A percentile compares a stretch with the other conserved stretches of the same genome.
phyloP scores from a whole-genome alignment of 495 filamentous ascomycete species.

The Neurospora sp. region DNA sequence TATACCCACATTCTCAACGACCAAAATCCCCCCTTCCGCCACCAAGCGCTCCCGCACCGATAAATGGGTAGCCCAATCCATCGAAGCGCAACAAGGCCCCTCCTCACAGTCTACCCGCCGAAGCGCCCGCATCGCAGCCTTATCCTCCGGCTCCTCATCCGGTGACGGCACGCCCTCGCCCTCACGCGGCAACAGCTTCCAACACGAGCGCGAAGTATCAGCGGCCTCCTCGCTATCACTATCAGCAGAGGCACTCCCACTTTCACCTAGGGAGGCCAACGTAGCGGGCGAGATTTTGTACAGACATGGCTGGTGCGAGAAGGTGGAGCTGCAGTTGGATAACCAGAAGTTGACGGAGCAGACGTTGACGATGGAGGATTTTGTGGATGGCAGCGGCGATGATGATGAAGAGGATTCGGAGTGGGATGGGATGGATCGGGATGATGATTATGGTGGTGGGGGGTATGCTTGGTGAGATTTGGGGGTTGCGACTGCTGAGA shows the following conservation, averaged over 20 bases:
- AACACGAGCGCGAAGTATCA: not conserved
- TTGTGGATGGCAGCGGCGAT: slow-evolving; percentile 56
- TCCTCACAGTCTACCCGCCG: slow-evolving; percentile 8
- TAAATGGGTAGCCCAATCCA: not conserved
- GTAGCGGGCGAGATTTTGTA: slow-evolving; percentile 16
- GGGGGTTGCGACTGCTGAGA: too few species aligned
- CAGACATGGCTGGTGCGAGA: slow-evolving; percentile 69
- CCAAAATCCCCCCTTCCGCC: not conserved
- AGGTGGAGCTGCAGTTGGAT: slow-evolving; percentile 72
- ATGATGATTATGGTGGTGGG: slow-evolving; percentile 23
- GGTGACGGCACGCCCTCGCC: slow-evolving; percentile 1
- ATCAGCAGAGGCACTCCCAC: not conserved
- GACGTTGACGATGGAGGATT: slow-evolving; percentile 68
- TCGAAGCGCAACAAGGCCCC: not conserved
- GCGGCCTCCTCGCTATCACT: not conserved
- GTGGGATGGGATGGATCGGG: slow-evolving; percentile 64
- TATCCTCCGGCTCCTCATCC: slow-evolving; percentile 10
- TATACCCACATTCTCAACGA: not conserved
- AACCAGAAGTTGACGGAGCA: slow-evolving; percentile 67
- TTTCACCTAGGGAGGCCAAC: not conserved
- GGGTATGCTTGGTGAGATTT: slow-evolving; percentile 19
- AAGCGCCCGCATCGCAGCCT: slow-evolving; percentile 14
- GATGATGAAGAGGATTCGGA: slow-evolving; percentile 51
- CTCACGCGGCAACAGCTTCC: not conserved
- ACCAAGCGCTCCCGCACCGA: not conserved